A percentile compares a stretch with the other conserved stretches of the same genome.
phyloP scores from a whole-genome alignment of 352 stramenopile species.

The Pythium periplocum region DNA sequence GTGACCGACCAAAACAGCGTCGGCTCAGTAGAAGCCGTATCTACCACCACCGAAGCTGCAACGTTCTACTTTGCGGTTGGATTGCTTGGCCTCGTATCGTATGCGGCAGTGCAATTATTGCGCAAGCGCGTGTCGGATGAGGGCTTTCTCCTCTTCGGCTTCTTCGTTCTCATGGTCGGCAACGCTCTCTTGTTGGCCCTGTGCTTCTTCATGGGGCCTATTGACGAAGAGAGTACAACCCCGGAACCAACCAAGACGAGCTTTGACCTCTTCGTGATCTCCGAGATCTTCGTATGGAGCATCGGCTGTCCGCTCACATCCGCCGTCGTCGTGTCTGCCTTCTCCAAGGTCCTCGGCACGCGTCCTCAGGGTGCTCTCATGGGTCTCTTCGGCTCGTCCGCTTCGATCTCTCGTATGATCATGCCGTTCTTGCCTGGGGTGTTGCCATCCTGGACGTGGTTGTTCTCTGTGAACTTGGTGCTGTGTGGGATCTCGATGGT shows the following conservation, averaged over 20 bases:
- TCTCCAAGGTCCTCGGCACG: slow-evolving; percentile 53
- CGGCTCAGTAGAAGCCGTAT: slow-evolving; percentile 17
- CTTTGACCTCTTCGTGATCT: slow-evolving; percentile 32
- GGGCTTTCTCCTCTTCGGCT: slow-evolving; percentile 41
- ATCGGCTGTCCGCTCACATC: slow-evolving; percentile 51
- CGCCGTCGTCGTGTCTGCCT: slow-evolving; percentile 45
- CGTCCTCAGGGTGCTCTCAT: slow-evolving; percentile 46
- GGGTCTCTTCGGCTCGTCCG: slow-evolving; percentile 55
- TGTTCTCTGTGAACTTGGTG: slow-evolving; percentile 42
- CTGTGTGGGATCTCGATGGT: slow-evolving; percentile 38
- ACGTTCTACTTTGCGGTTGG: slow-evolving; percentile 48
- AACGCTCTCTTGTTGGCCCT: slow-evolving; percentile 40
- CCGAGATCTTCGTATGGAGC: slow-evolving; percentile 58
- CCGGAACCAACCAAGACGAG: slow-evolving; percentile 3
- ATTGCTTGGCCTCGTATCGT: slow-evolving; percentile 43
- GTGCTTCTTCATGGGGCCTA: no score
- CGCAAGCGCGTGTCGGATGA: slow-evolving; percentile 35
- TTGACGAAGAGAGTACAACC: no score
- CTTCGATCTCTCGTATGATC: slow-evolving; percentile 49
- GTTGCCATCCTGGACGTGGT: slow-evolving; percentile 30
- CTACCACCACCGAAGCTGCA: slow-evolving; percentile 26
- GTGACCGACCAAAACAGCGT: slow-evolving; percentile 30
- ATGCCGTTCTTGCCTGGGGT: slow-evolving; percentile 50
- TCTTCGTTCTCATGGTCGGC: slow-evolving; percentile 35
- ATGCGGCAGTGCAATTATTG: slow-evolving; percentile 26